Conservation (phyloP, 306 rosid genomes). For the Hippophae rhamnoides region DNA sequence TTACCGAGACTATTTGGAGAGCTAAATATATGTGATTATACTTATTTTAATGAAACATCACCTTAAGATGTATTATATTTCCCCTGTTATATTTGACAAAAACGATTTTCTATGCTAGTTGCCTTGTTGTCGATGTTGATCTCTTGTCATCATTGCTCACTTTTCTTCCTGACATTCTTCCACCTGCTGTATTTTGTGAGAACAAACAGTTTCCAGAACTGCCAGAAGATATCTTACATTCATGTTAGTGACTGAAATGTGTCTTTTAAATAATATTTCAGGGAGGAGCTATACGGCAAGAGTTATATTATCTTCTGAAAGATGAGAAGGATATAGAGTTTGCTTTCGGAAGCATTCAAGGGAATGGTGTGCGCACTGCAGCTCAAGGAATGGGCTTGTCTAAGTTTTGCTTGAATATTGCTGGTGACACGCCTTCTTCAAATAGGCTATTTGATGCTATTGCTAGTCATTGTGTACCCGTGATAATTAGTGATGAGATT, state of each 20-base stretch:
- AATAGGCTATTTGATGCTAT: constrained; percentile 85
- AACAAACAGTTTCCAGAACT: not conserved
- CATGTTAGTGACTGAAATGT: not conserved
- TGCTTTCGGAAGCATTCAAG: constrained; percentile 56
- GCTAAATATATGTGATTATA: too few species aligned
- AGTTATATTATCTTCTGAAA: constrained; percentile 79
- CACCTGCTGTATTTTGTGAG: too few species aligned
- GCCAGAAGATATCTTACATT: constrained; percentile 1
- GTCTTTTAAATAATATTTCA: constrained; percentile 18
- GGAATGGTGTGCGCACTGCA: constrained; percentile 56
- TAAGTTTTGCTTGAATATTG: constrained; percentile 76
- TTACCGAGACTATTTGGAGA: too few species aligned
- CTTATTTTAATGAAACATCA: too few species aligned
- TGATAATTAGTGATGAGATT: constrained; percentile 71
- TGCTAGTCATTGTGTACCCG: constrained; percentile 87
- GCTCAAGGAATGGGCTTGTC: constrained; percentile 76
- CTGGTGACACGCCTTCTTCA: constrained; percentile 92
- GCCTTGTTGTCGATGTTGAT: too few species aligned
- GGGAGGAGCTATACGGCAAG: constrained; percentile 93
- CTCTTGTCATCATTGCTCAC: too few species aligned
- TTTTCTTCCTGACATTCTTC: too few species aligned
- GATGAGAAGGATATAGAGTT: constrained; percentile 73
- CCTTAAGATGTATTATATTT: too few species aligned
- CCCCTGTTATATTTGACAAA: too few species aligned
- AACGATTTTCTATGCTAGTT: too few species aligned